Percentiles rank a stretch among this genome's conserved stretches.
Evolutionary conservation across 192 early-diverging fungal genomes (phyloP).

Genomic region (Backusella mclennaniae): DNA sequence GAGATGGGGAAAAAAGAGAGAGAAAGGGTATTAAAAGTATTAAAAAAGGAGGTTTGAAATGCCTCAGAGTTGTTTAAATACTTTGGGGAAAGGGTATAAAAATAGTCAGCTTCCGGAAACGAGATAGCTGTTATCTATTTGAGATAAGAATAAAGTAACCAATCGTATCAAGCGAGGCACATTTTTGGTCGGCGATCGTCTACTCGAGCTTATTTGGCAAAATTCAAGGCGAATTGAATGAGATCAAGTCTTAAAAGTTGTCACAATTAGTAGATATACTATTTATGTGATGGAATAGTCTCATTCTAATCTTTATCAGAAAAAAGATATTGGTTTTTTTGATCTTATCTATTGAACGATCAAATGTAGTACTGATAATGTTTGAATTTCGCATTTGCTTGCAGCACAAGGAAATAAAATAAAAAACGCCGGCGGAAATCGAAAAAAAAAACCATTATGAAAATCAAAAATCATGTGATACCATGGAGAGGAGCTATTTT

Average conservation of each 20-base stretch:
- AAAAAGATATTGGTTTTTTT: not conserved
- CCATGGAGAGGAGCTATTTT: not conserved
- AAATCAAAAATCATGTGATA: not conserved
- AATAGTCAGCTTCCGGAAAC: slow-evolving; percentile 3
- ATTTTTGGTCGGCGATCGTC: slow-evolving; percentile 5
- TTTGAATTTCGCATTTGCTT: not conserved
- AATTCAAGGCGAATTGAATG: not conserved
- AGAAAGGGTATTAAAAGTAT: not conserved
- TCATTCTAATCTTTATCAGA: not conserved
- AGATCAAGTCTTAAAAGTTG: not conserved
- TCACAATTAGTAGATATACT: not conserved
- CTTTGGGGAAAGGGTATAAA: slow-evolving; percentile 5
- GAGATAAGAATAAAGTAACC: slow-evolving; percentile 4
- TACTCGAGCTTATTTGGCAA: not conserved
- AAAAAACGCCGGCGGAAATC: not conserved
- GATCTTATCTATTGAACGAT: not conserved
- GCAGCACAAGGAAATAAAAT: not conserved
- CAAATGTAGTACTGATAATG: not conserved
- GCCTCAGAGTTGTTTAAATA: slow-evolving; percentile 1
- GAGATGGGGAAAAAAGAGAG: not conserved
- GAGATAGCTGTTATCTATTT: not conserved
- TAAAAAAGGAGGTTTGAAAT: not conserved
- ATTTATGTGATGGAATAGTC: not conserved
- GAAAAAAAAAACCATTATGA: not conserved
- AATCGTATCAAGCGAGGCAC: slow-evolving; percentile 6